phyloP scores from a whole-genome alignment of 768 basidiomycete genomes.

The Lentinula boryana region DNA sequence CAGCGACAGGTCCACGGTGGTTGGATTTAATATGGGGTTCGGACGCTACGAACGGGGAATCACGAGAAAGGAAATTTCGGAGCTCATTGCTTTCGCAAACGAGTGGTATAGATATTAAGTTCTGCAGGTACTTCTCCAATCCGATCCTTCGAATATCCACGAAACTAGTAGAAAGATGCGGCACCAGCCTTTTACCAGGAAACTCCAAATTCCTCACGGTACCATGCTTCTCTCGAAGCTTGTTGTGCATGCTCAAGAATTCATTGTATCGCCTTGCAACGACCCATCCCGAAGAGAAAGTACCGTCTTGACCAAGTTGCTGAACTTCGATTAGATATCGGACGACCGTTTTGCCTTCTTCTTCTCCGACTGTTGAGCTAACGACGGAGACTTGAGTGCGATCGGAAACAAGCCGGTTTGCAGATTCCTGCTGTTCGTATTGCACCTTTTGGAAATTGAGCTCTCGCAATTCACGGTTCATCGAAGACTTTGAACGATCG shows the following conservation, averaged over 20 bases:
- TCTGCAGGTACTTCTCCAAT: constrained; percentile 90
- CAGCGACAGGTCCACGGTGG: constrained; percentile 32
- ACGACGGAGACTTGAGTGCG: constrained; percentile 83
- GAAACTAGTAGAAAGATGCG: constrained; percentile 82
- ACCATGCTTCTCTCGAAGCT: constrained; percentile 69
- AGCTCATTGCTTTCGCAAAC: constrained; percentile 83
- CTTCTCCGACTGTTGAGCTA: constrained; percentile 75
- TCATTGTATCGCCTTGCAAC: constrained; percentile 93
- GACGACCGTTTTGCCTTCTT: constrained; percentile 85
- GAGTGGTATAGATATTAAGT: constrained; percentile 61
- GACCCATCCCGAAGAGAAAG: constrained; percentile 84
- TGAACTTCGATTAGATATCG: constrained; percentile 91
- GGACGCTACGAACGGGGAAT: constrained; percentile 74
- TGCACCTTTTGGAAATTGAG: constrained; percentile 86
- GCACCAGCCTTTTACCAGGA: constrained; percentile 89
- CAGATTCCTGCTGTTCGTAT: constrained; percentile 91
- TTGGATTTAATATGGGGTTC: constrained; percentile 28
- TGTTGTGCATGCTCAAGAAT: constrained; percentile 85
- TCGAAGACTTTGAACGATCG: constrained; percentile 71
- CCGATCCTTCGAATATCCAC: constrained; percentile 74
- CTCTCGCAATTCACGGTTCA: constrained; percentile 79
- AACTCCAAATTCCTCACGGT: constrained; percentile 74
- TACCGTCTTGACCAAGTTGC: constrained; percentile 76
- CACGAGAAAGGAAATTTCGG: constrained; percentile 79
- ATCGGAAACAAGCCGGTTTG: constrained; percentile 79